Evolutionary conservation across 2,329 filamentous ascomycete species (phyloP), one percentile per base, ranked within the genome.

Genomic region (Raffaelea arxii): DNA sequence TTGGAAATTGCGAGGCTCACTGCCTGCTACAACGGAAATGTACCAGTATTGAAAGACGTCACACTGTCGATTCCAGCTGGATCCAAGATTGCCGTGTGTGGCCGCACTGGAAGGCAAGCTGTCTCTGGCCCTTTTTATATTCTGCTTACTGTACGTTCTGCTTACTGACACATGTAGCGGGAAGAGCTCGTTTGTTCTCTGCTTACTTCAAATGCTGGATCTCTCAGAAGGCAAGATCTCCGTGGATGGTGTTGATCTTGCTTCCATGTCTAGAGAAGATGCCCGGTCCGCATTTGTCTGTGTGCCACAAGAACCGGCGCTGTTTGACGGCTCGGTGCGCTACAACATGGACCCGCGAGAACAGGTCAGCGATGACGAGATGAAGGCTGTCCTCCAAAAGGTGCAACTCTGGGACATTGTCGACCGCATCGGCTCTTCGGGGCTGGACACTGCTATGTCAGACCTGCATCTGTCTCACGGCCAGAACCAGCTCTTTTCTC

Each of bases 251-350:
- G 44, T 72, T 7, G 66, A 72, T 41, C 50, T 57, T 6, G 22
- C 51, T 3, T 55, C 51, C 2, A 32, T 61, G 5, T 52, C 57
- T 1, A 47, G 56, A 12, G 46, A 57, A 16, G 43, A 50, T 16
- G 51, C 61, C 21, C 58, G 59, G 5, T 42, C 52, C 5, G 45
- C 48, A 14, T 57, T 75, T 22, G 64, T 68, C 30, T 63, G 63
- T 9, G 57, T 76, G 4, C 66, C 73, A 2, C 73, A 78, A 61
- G 71, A 76, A 41, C 62, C 70, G 1, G 66, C 74, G 52, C 62
- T 71, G n/a, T 59, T 76, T 14, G 63, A 64, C 4, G 71, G 69
- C 18, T 69, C 61, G 0, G 60, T 78, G 1, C 66, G 70, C 4
- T 56, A 62, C 23, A 78, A 77, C 46, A 60, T 70, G 1, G 71